phyloP scores from a whole-genome alignment of 495 filamentous ascomycete genomes.

The Penicillium herquei region DNA sequence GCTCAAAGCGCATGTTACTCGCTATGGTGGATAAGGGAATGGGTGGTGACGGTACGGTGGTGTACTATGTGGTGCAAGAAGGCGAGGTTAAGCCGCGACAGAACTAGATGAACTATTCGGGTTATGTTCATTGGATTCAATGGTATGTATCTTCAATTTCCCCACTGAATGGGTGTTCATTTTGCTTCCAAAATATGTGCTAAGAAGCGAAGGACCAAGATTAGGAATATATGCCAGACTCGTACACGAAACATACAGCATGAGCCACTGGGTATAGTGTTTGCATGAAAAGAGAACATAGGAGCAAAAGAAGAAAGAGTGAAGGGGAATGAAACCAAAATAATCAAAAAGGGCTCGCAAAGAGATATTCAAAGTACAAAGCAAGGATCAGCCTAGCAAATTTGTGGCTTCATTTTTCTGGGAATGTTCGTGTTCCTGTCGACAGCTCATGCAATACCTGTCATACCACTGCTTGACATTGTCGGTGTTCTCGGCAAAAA shows the following conservation, averaged over 20 bases:
- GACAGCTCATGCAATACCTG: conserved; percentile 74
- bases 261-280: conserved; percentile 35
- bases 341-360: background rate
- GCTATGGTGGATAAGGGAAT: conserved; percentile 65
- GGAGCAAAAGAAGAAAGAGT: background rate
- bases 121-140: conserved; percentile 2
- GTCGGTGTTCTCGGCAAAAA: conserved; percentile 43
- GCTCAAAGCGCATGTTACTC: conserved; percentile 71
- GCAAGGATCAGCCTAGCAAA: conserved; percentile 16
- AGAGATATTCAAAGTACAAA: background rate
- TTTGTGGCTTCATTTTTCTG: conserved; percentile 16
- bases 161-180: too few relatives aligned
- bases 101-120: conserved; percentile 56
- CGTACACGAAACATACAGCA: conserved; percentile 14
- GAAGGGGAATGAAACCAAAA: background rate
- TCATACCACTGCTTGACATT: conserved; percentile 63
- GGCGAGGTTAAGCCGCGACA: conserved; percentile 95
- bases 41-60: conserved; percentile 83
- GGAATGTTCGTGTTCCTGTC: conserved; percentile 50
- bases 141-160: conserved; percentile 3
- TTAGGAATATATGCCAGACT: conserved; percentile 10
- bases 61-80: conserved; percentile 94
- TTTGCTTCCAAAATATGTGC: conserved; percentile 12
- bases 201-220: conserved; percentile 8
- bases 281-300: background rate